Conservation (phyloP, 768 basidiomycete genomes). For the Mycena vitilis region DNA sequence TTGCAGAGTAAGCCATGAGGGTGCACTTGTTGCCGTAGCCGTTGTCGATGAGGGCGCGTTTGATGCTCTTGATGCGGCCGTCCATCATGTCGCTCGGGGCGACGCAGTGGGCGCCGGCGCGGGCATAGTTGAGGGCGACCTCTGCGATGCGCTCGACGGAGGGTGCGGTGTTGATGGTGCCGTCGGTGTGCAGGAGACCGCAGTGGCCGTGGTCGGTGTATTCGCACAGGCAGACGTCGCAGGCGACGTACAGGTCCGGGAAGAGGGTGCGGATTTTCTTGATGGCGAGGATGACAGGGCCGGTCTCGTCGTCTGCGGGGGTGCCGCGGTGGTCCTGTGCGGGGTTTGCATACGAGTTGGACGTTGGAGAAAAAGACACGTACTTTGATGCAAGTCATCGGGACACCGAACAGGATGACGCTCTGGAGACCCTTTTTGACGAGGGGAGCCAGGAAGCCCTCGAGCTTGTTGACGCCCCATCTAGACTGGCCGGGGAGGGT, state of each 20-base stretch:
- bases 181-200: slow-evolving; percentile 79
- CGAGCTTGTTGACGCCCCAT: slow-evolving; percentile 96
- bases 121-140: slow-evolving; percentile 92
- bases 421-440: slow-evolving; percentile 91
- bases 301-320: slow-evolving; percentile 89
- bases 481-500: slow-evolving; percentile 88
- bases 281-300: slow-evolving; percentile 96
- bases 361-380: slow-evolving; percentile 5
- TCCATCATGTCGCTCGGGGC: slow-evolving; percentile 99
- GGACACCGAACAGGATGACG: slow-evolving; percentile 96
- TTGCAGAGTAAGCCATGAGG: slow-evolving; percentile 97
- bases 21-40: slow-evolving; percentile 90
- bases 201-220: slow-evolving; percentile 99
- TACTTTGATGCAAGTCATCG: slow-evolving; percentile 83
- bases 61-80: slow-evolving; percentile 91
- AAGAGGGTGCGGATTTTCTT: slow-evolving; percentile 79
- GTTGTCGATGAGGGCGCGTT: slow-evolving; percentile 82
- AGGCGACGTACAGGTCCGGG: slow-evolving; percentile 89
- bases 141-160: slow-evolving; percentile 91
- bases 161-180: slow-evolving; percentile 79
- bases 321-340: slow-evolving; percentile 84
- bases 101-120: slow-evolving; percentile 97
- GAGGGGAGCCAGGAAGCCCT: slow-evolving; percentile 86
- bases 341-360: background rate
- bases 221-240: slow-evolving; percentile 99